Base-by-base conservation (phyloP, 2,329 filamentous ascomycete species). In the Pleoardoris graminearum region DNA sequence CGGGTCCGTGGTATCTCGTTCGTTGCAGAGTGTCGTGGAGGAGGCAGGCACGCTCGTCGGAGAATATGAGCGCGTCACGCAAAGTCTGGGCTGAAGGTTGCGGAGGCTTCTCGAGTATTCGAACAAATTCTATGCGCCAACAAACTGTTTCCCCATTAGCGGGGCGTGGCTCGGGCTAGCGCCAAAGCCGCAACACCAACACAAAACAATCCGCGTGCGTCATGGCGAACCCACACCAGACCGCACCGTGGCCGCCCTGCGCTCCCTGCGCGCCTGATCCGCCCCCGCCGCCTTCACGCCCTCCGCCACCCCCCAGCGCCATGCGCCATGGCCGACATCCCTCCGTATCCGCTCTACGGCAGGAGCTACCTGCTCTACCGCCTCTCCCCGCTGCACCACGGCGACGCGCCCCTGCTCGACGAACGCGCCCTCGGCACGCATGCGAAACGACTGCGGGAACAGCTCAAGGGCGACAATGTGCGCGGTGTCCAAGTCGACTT, bases 351-450 rank as follows among this genome's bases (percentile, higher is more conserved):
- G 10, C 71, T 83, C 33, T 79, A 81, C 61, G 77, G 79, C 60
- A 76, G 76, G n/a, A 81, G 79, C 23, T 83, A 79, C 75, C 78
- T 71, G n/a, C 67, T 80, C 45, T 79, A 81, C 63, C 79, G 80
- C 57, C 67, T 82, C 7, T 82, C 80, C 3, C 80, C 80, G n/a
- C 75, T 83, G 33, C 77, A 82, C 62, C 76, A 81, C 60, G 74
- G 70, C 51, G 71, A 73, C 36, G 23, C 63, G 4, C 63, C 63
- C 0, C 66, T 75, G 4, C 66, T 78, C 37, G 49, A 66, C 48
- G 69, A 76, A 12, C 50, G 61, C 21, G 68, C 71, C 17, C 67
- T 81, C 12, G 73, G 74, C 16, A 68, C 70, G 17, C 80, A 82
- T 58, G 77, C 80, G 30, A 72, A 72, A 47, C 75, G 78, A 3